Conservation (phyloP, 1,284 basidiomycete genomes). For the Pseudozyma sp. region DNA sequence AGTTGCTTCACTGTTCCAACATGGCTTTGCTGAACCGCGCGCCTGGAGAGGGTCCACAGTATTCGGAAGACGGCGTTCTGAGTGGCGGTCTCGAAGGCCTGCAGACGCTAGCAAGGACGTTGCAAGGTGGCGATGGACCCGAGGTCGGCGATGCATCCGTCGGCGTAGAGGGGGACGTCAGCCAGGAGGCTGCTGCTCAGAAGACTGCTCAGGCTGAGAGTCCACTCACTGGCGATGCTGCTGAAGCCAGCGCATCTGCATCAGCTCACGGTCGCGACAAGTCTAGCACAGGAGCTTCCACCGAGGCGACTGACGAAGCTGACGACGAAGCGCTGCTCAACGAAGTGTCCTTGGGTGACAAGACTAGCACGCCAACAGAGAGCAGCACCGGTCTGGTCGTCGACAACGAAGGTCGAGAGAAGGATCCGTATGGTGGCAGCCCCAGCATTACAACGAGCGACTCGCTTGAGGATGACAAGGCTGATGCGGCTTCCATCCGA, state of each 20-base stretch:
- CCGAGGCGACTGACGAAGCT: conserved; percentile 56
- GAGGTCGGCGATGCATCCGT: conserved; percentile 33
- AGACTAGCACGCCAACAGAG: conserved; percentile 9
- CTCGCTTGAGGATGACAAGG: conserved; percentile 30
- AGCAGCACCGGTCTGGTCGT: conserved; percentile 3
- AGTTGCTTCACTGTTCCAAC: conserved; percentile 96
- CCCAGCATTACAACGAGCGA: conserved; percentile 31
- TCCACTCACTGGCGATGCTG: neutral
- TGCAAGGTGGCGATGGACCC: conserved; percentile 60
- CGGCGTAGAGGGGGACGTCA: conserved; percentile 12
- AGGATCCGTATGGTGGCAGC: conserved; percentile 11
- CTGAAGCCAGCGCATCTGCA: neutral
- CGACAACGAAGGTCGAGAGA: conserved; percentile 4
- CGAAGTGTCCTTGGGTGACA: conserved; percentile 53
- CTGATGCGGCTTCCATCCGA: conserved; percentile 43
- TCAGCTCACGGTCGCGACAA: conserved; percentile 34
- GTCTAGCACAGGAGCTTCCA: conserved; percentile 44
- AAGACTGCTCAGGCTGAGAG: neutral
- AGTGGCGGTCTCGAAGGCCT: conserved; percentile 67
- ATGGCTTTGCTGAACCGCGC: conserved; percentile 92
- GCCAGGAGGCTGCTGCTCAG: conserved; percentile 5
- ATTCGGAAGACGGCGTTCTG: conserved; percentile 61
- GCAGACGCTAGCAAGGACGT: conserved; percentile 61
- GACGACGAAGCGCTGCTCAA: conserved; percentile 63
- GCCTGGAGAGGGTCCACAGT: conserved; percentile 62